A percentile compares a stretch with the other conserved stretches of the same genome.
phyloP scores from a whole-genome alignment of 2,329 filamentous ascomycete species.

The Dothideomycetes sp. region DNA sequence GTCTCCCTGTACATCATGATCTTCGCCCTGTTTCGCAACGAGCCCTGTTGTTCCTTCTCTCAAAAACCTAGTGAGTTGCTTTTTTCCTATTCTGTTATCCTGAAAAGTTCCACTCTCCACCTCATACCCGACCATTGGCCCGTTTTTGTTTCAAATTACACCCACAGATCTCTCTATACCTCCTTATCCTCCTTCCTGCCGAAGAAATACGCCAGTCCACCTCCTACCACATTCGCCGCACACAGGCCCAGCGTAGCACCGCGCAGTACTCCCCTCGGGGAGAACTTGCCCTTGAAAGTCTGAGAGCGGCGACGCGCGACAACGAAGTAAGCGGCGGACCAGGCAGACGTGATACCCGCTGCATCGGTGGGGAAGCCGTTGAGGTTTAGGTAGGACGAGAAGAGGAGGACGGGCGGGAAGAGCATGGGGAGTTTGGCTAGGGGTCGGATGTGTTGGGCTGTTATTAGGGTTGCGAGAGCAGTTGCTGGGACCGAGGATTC shows the following conservation, averaged over 20 bases:
- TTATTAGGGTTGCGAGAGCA: conserved; percentile 53
- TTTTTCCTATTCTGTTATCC: no score
- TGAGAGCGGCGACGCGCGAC: conserved; percentile 48
- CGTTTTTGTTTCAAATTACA: no score
- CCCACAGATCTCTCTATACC: no score
- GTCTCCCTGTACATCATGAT: no score
- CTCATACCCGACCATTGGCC: no score
- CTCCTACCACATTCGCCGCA: conserved; percentile 37
- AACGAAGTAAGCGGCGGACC: conserved; percentile 55
- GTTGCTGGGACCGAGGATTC: conserved; percentile 51
- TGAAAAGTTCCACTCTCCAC: no score
- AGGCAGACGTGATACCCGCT: conserved; percentile 52
- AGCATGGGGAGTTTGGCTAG: conserved; percentile 55
- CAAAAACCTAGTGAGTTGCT: no score
- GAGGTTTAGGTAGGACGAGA: conserved; percentile 55
- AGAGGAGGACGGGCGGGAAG: conserved; percentile 55
- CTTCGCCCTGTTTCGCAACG: no score
- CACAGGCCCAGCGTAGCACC: conserved; percentile 42
- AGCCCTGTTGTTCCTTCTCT: no score
- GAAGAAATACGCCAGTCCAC: conserved; percentile 42
- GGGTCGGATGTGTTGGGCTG: conserved; percentile 55
- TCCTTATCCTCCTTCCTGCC: conserved; percentile 28
- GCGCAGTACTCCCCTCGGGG: conserved; percentile 39
- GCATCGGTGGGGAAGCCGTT: conserved; percentile 51
- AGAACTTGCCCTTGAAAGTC: conserved; percentile 36